Evolutionary conservation across 2,329 filamentous ascomycete species (phyloP), one percentile per base, ranked within the genome.

Genomic region (Aureobasidium sp.): DNA sequence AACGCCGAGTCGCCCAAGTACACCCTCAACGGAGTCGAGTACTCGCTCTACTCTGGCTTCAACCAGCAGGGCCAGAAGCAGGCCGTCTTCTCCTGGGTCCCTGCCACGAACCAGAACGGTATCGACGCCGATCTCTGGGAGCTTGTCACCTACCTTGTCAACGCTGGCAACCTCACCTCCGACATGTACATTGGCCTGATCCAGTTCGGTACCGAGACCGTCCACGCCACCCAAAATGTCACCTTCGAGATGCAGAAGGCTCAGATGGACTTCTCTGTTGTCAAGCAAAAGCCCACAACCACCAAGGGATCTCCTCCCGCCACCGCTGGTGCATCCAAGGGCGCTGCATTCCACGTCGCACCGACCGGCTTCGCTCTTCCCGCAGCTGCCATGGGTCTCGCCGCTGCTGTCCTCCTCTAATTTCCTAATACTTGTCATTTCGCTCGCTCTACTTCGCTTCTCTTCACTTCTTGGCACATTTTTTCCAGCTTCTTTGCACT

Each of bases 41-140:
- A 55, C 34, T 36, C 49, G 9, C 51, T 62, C 3, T 62, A 55
- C 60, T 53, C 49, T 45, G 60, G 60, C 31, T 53, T 55, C 37
- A 62, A 62, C 29, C 49, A 56, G 42, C 60, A 62, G 42, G n/a
- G 25, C 29, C 60, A 62, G 42, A 55, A 62, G 49, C 60, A 62
- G n/a, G 49, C 60, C 25, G 60, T 62, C 39, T 62, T 27, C 60
- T 62, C 60, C 29, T 62, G 60, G 60, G 60, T 62, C 34, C 60
- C 60, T 15, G 20, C 60, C 15, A 9, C 36, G 27, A 62, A 62
- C 42, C 49, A 45, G 39, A 27, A 62, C 15, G 41, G 34, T 22
- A 47, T 62, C 25, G 14, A 55, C 1, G 49, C 42, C 31, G 25
- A 62, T 37, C 31, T 62, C 22, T 55, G 49, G 41, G 49, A 62